Conservation (phyloP, 371 early-diverging fungal genomes). For the Mortierella sp. region DNA sequence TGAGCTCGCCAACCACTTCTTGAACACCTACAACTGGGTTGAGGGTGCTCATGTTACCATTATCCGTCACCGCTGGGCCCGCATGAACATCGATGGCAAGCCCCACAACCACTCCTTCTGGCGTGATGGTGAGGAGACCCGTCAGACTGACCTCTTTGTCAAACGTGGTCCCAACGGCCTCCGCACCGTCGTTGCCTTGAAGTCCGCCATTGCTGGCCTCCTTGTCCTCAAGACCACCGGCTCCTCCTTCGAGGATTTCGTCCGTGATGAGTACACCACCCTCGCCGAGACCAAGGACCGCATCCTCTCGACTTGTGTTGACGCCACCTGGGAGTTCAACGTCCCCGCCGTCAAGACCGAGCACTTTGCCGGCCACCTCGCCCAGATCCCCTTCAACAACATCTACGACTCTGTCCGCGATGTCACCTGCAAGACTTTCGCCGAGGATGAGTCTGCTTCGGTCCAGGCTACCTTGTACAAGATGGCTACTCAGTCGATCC, state of each 20-base stretch:
- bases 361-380: slow-evolving; percentile 31
- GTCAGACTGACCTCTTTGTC: slow-evolving; percentile 69
- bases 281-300: slow-evolving; percentile 79
- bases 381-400: slow-evolving; percentile 64
- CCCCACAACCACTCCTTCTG: slow-evolving; percentile 83
- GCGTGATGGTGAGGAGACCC: slow-evolving; percentile 81
- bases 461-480: slow-evolving; percentile 79
- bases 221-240: slow-evolving; percentile 83
- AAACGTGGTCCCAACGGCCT: slow-evolving; percentile 57
- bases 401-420: slow-evolving; percentile 68
- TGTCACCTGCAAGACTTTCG: slow-evolving; percentile 75
- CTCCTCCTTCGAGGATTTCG: slow-evolving; percentile 82
- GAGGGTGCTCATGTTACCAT: slow-evolving; percentile 76
- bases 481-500: slow-evolving; percentile 76
- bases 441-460: slow-evolving; percentile 78
- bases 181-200: slow-evolving; percentile 61
- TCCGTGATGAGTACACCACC: slow-evolving; percentile 81
- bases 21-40: slow-evolving; percentile 77
- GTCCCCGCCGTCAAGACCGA: slow-evolving; percentile 41
- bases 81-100: slow-evolving; percentile 74
- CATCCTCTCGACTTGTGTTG: slow-evolving; percentile 82
- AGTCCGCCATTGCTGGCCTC: slow-evolving; percentile 75
- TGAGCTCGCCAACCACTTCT: slow-evolving; percentile 76
- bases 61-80: slow-evolving; percentile 81
- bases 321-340: slow-evolving; percentile 75